A percentile compares a stretch with the other conserved stretches of the same genome.
Conservation (phyloP, 495 filamentous ascomycete genomes). For the Emericellopsis terricola region DNA sequence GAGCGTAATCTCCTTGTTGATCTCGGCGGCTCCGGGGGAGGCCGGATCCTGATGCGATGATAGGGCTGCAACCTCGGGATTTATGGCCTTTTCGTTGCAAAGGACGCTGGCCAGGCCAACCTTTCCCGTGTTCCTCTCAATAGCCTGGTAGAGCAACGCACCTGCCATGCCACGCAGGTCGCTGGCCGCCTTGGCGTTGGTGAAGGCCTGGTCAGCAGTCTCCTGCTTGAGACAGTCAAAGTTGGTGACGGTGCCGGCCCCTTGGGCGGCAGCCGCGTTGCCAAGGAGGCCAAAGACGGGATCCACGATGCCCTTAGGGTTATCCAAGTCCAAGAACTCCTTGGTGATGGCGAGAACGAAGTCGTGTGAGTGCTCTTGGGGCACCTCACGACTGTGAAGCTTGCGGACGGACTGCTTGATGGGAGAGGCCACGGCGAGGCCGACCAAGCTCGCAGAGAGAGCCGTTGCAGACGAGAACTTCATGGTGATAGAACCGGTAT, state of each 20-base stretch:
- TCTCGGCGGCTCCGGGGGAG: conserved; percentile 25
- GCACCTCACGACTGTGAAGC: conserved; percentile 34
- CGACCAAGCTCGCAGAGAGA: conserved; percentile 11
- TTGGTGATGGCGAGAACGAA: conserved; percentile 28
- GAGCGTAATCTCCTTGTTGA: conserved; percentile 36
- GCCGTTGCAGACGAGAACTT: conserved; percentile 21
- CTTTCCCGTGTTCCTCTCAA: conserved; percentile 42
- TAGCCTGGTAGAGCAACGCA: conserved; percentile 41
- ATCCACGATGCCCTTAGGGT: conserved; percentile 39
- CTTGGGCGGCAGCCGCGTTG: conserved; percentile 35
- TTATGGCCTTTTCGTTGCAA: conserved; percentile 42
- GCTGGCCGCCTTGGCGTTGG: conserved; percentile 44
- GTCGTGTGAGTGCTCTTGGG: conserved; percentile 47
- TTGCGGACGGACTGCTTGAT: no score
- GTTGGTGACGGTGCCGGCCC: conserved; percentile 37
- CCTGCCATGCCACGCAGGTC: conserved; percentile 36
- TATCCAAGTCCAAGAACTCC: conserved; percentile 32
- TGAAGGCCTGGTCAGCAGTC: conserved; percentile 50
- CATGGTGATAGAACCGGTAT: conserved; percentile 19
- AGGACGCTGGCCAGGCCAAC: conserved; percentile 34
- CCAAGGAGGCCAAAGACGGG: conserved; percentile 48
- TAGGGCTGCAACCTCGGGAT: conserved; percentile 48
- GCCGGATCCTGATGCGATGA: conserved; percentile 49
- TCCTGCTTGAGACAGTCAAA: conserved; percentile 49
- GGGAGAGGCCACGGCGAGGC: conserved; percentile 13